These are phyloP conservation scores for Ambrosia artemisiifolia DNA, from an alignment of 129 eudicot genomes.

Conservation along the genomic window DNA sequence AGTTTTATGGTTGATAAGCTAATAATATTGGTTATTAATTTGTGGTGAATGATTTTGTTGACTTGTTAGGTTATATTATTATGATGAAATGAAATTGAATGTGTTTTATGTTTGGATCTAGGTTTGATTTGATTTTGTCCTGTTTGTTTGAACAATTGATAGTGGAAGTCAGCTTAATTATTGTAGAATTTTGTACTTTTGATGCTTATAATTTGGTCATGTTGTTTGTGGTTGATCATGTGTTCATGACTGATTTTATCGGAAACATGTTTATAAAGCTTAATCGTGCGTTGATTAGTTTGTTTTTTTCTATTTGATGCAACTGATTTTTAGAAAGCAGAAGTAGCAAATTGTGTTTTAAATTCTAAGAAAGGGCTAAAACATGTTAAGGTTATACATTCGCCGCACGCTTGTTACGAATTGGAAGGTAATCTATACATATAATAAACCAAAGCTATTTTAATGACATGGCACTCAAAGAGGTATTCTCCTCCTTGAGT, in stretches of 20 bases:
- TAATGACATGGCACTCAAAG: too few species aligned
- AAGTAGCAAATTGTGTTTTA: neutral
- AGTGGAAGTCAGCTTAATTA: too few species aligned
- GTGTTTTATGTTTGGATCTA: constrained; percentile 20
- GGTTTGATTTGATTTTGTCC: neutral
- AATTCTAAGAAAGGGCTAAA: neutral
- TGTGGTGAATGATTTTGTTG: neutral
- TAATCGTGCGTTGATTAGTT: neutral
- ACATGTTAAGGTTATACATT: neutral
- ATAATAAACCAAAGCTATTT: too few species aligned
- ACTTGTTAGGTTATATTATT: neutral
- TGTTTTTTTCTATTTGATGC: too few species aligned
- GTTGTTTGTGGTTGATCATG: neutral
- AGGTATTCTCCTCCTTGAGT: too few species aligned
- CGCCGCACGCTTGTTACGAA: neutral
- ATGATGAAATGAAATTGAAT: neutral
- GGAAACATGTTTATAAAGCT: neutral
- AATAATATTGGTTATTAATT: neutral
- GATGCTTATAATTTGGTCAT: neutral
- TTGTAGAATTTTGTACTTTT: neutral
- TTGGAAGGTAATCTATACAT: neutral
- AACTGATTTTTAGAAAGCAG: constrained; percentile 1
- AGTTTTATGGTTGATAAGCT: neutral
- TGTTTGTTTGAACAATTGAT: too few species aligned
- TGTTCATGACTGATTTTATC: constrained; percentile 2